Evolutionary conservation across 2,329 filamentous ascomycete genomes (phyloP).

Genomic region (Fusarium sp.): DNA sequence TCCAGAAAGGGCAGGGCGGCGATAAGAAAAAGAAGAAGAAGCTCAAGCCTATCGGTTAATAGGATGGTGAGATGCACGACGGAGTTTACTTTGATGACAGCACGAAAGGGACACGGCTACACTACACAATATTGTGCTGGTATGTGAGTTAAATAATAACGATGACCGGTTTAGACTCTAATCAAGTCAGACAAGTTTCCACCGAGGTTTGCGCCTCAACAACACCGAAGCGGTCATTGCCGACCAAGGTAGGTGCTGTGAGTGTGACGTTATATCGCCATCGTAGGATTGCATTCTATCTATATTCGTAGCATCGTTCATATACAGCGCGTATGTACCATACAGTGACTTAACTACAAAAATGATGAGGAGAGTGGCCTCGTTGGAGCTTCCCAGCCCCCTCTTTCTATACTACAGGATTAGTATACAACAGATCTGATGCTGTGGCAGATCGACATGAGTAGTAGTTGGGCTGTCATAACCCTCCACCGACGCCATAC

Average conservation of each 20-base stretch:
- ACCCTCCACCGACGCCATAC: slow-evolving; percentile 47
- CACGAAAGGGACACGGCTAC: slow-evolving; percentile 24
- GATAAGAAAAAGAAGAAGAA: slow-evolving; percentile 78
- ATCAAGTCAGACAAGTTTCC: slow-evolving; percentile 46
- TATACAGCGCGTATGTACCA: slow-evolving; percentile 1
- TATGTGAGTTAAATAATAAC: slow-evolving; percentile 51
- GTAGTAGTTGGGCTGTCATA: slow-evolving; percentile 42
- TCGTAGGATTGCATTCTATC: slow-evolving; percentile 14
- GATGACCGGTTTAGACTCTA: slow-evolving; percentile 48
- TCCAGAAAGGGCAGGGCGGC: slow-evolving; percentile 78
- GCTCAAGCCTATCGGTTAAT: slow-evolving; percentile 71
- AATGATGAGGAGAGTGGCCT: slow-evolving; percentile 53
- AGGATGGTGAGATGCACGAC: slow-evolving; percentile 7
- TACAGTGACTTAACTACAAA: slow-evolving; percentile 31
- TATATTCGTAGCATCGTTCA: slow-evolving; percentile 21
- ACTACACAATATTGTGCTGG: slow-evolving; percentile 34
- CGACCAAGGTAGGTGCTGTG: slow-evolving; percentile 36
- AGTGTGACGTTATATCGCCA: slow-evolving; percentile 12
- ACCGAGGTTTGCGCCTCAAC: slow-evolving; percentile 17
- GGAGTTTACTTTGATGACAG: slow-evolving; percentile 24
- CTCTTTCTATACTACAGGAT: slow-evolving; percentile 49
- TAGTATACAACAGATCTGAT: slow-evolving; percentile 51
- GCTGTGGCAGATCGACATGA: slow-evolving; percentile 45
- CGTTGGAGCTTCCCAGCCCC: slow-evolving; percentile 45
- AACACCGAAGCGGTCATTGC: slow-evolving; percentile 17